Evolutionary conservation across 208 protist species (phyloP).

Genomic region (Crithidia sp.): DNA sequence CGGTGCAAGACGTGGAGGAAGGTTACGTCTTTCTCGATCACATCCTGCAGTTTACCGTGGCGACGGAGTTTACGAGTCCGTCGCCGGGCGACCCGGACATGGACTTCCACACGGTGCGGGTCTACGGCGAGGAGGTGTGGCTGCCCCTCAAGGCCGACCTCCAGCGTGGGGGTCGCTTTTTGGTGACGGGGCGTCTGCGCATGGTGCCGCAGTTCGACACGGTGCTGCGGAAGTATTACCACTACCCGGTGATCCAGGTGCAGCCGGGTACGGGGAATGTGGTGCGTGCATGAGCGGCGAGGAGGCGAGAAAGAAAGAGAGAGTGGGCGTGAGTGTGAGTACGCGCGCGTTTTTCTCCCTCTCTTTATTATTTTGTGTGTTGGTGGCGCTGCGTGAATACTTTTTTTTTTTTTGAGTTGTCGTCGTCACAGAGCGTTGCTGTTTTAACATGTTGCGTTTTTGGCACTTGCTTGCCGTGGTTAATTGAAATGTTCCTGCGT

Average conservation of each 20-base stretch:
- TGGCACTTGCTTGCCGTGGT: not conserved
- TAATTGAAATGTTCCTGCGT: not conserved
- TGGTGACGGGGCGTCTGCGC: slow-evolving; percentile 78
- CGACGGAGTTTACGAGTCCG: slow-evolving; percentile 81
- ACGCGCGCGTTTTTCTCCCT: not conserved
- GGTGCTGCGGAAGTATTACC: slow-evolving; percentile 81
- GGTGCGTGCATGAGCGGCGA: slow-evolving; percentile 7
- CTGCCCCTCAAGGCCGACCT: slow-evolving; percentile 44
- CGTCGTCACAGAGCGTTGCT: not conserved
- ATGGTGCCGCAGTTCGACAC: slow-evolving; percentile 89
- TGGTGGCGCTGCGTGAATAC: no score
- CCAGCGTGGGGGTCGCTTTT: slow-evolving; percentile 44
- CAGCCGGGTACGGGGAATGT: slow-evolving; percentile 57
- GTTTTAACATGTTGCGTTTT: not conserved
- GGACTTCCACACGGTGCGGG: slow-evolving; percentile 87
- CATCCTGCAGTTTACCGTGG: slow-evolving; percentile 85
- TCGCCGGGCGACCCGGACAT: slow-evolving; percentile 84
- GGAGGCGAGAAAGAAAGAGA: not conserved
- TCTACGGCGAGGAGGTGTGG: slow-evolving; percentile 69
- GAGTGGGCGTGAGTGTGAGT: not conserved
- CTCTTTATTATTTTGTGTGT: not conserved
- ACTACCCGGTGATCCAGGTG: slow-evolving; percentile 89
- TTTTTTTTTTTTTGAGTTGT: not conserved
- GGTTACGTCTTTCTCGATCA: slow-evolving; percentile 89
- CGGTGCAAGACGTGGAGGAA: slow-evolving; percentile 75